Base-by-base conservation (phyloP, 805 yeast genomes). In the Kodamaea neixiangensis region DNA sequence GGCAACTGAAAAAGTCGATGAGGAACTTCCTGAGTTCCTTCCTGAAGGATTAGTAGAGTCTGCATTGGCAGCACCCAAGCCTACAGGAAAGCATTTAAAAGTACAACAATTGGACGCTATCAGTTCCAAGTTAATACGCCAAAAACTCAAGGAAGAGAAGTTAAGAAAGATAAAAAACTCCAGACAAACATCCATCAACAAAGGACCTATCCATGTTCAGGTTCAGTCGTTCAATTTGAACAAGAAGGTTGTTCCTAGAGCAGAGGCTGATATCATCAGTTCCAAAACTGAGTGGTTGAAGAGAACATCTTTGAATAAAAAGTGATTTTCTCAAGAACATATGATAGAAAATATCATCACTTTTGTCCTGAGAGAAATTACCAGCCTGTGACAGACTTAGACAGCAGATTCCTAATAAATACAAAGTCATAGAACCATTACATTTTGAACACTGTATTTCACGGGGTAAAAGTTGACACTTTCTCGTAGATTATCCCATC, bases 181-280 rank as follows among this genome's bases (percentile, higher is more conserved):
- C 59, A 65, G 60, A 40, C 63, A 60, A 14, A 51, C 53, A 11
- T 57, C 66, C 1, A 55, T 73, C 21, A 68, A 64, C 50, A 72
- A 68, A 56, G 79, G 78, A 0, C 76, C 77, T 6, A 74, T 74
- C 5, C 63, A 66, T 52, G 78, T 74, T 9, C 63, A 66, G 48
- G 73, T 74, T 6, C 69, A 63, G 44, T 41, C 60, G 7, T 61
- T 60, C 44, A 54, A 58, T 22, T 42, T 50, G 20, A 53, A 57
- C 40, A 59, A 60, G 41, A 66, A 58, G 48, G 56, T 63, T 1
- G 77, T 71, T 3, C 78, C 78, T 1, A 62, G 61, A 20, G 65
- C 75, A 2, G 78, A 74, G 53, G 53, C 59, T 31, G 63, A 60
- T 40, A 61, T 73, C 3, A 51, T 71, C 9, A 64, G 61, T 44